Percentiles rank a stretch among this genome's conserved stretches.
Evolutionary conservation across 805 yeast species (phyloP).

Genomic region (Suhomyces tanzawaensis): DNA sequence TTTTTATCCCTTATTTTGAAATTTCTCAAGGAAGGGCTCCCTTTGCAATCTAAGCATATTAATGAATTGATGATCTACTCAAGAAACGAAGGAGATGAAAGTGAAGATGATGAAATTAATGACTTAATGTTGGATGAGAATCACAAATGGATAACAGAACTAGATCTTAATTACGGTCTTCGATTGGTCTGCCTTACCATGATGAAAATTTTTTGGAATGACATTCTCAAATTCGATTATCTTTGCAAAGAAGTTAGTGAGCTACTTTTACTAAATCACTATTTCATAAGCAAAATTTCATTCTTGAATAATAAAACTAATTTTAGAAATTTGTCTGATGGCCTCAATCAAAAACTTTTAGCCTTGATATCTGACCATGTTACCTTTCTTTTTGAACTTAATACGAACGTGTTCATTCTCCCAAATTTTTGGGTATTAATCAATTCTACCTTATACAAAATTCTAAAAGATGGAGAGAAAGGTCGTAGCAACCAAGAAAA

Average conservation of each 20-base stretch:
- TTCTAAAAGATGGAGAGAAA: constrained; percentile 21
- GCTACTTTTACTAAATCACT: constrained; percentile 49
- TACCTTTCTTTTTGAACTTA: constrained; percentile 44
- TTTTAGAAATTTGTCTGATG: constrained; percentile 7
- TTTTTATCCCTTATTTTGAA: constrained; percentile 65
- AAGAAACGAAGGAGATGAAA: constrained; percentile 2
- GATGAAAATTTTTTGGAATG: constrained; percentile 69
- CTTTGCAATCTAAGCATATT: constrained; percentile 27
- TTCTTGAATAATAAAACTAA: constrained; percentile 13
- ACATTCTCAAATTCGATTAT: constrained; percentile 53
- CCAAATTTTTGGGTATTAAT: constrained; percentile 61
- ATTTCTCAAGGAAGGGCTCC: constrained; percentile 41
- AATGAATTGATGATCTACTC: constrained; percentile 21
- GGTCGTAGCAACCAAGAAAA: constrained; percentile 20
- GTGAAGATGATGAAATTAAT: constrained; percentile 19
- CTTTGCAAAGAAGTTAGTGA: constrained; percentile 66
- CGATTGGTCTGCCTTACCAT: constrained; percentile 43
- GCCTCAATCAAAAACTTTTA: constrained; percentile 28
- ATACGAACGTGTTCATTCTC: constrained; percentile 59
- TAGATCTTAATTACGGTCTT: constrained; percentile 34
- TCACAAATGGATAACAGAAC: constrained; percentile 12
- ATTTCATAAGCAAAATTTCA: constrained; percentile 30
- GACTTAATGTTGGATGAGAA: constrained; percentile 2
- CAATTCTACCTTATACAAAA: constrained; percentile 46
- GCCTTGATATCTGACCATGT: constrained; percentile 27